Percentiles rank a stretch among this genome's conserved stretches.
Conservation (phyloP, 495 filamentous ascomycete species). For the Xylaria nigripes region DNA sequence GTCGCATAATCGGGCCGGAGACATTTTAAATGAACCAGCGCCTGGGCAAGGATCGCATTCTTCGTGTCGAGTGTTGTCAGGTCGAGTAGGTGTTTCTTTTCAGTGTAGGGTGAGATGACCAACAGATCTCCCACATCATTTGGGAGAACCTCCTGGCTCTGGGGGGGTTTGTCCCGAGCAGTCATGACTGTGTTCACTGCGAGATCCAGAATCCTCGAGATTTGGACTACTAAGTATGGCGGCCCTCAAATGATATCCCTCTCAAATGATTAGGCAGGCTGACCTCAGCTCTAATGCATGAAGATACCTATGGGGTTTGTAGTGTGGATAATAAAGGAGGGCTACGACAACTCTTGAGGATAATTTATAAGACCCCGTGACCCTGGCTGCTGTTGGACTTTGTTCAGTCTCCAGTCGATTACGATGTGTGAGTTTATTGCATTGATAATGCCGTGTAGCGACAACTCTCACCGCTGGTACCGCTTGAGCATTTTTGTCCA, state of each 20-base stretch:
- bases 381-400: neutral
- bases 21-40: constrained; percentile 54
- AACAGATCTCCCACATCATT: constrained; percentile 34
- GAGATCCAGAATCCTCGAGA: neutral
- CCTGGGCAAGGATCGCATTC: constrained; percentile 60
- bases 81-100: constrained; percentile 60
- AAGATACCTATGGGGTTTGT: no score
- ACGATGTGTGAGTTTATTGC: constrained; percentile 5
- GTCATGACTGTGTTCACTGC: constrained; percentile 7
- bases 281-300: neutral
- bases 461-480: constrained; percentile 5
- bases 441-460: constrained; percentile 14
- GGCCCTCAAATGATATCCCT: neutral
- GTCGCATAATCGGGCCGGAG: constrained; percentile 66
- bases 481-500: constrained; percentile 5
- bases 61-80: constrained; percentile 53
- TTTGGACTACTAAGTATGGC: neutral
- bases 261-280: neutral
- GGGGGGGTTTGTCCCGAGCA: constrained; percentile 16
- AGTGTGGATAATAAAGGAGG: neutral
- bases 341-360: neutral
- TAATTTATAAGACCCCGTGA: neutral
- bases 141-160: neutral
- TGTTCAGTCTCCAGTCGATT: constrained; percentile 1
- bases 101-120: constrained; percentile 67